Evolutionary conservation across 352 stramenopile species (phyloP).

Genomic region (Synura sp.): DNA sequence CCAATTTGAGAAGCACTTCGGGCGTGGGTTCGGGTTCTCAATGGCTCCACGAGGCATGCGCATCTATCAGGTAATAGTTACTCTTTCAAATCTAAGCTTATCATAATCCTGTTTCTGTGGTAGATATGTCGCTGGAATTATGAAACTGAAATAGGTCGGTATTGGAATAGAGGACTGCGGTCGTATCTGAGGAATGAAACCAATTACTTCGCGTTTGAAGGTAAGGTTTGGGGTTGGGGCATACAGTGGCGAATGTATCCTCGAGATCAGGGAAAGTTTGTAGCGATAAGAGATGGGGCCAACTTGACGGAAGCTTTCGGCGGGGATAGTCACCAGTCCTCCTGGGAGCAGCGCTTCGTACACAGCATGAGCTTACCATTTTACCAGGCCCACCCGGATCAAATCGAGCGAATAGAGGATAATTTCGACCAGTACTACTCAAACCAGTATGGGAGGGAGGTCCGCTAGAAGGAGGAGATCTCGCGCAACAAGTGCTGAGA

Average conservation of each 20-base stretch:
- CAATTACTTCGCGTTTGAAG: conserved; percentile 4
- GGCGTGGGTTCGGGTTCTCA: background rate
- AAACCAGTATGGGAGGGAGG: background rate
- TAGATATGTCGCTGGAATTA: conserved; percentile 15
- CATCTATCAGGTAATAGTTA: conserved; percentile 13
- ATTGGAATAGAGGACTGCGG: conserved; percentile 22
- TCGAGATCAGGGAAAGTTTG: conserved; percentile 17
- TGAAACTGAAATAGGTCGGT: background rate
- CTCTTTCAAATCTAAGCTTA: too few relatives aligned
- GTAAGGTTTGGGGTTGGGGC: background rate
- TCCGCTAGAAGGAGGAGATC: too few relatives aligned
- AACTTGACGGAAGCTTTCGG: conserved; percentile 23
- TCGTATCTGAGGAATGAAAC: conserved; percentile 31
- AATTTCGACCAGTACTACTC: conserved; percentile 11
- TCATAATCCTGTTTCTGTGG: too few relatives aligned
- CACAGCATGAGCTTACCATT: conserved; percentile 13
- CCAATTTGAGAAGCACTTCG: conserved; percentile 17
- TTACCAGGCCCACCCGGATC: conserved; percentile 26
- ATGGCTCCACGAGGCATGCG: background rate
- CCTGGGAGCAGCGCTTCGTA: background rate
- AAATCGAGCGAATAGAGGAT: conserved; percentile 26
- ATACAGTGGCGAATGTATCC: background rate
- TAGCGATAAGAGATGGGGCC: conserved; percentile 12
- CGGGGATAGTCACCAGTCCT: background rate
- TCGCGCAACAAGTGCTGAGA: too few relatives aligned